A percentile compares a stretch with the other conserved stretches of the same genome.
Conservation (phyloP, 495 filamentous ascomycete genomes). For the Parmelia sp. region DNA sequence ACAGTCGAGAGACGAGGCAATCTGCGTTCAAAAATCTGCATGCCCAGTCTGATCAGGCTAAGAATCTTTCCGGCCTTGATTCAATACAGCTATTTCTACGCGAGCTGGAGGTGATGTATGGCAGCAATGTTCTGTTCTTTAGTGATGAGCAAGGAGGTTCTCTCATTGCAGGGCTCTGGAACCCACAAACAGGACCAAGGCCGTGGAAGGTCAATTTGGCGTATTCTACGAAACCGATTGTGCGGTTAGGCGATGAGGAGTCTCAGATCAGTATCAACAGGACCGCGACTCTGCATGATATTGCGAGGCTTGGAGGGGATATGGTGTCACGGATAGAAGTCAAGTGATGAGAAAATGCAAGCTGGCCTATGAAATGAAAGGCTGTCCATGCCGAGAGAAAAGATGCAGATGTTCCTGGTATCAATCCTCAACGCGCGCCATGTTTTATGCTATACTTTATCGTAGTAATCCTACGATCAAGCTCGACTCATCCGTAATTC, state of each 20-base stretch:
- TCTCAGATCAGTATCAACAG: slow-evolving; percentile 59
- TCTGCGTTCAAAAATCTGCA: slow-evolving; percentile 65
- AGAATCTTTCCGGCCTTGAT: slow-evolving; percentile 41
- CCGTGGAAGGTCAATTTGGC: slow-evolving; percentile 62
- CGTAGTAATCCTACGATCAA: neutral
- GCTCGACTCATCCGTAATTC: slow-evolving; percentile 25
- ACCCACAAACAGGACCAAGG: slow-evolving; percentile 51
- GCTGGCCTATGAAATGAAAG: neutral
- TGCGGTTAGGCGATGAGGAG: slow-evolving; percentile 22
- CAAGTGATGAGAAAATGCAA: slow-evolving; percentile 10
- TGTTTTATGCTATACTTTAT: neutral
- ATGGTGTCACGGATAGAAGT: slow-evolving; percentile 41
- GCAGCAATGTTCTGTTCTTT: slow-evolving; percentile 66
- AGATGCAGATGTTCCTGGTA: neutral
- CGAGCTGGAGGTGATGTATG: slow-evolving; percentile 56
- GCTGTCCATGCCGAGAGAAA: neutral
- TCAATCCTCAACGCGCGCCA: neutral
- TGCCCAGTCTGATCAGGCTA: slow-evolving; percentile 27
- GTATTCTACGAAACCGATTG: slow-evolving; percentile 57
- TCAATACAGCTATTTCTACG: slow-evolving; percentile 48
- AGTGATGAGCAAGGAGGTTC: slow-evolving; percentile 49
- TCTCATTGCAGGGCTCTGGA: slow-evolving; percentile 76
- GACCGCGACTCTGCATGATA: slow-evolving; percentile 70
- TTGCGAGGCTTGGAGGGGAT: slow-evolving; percentile 46
- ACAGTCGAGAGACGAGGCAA: slow-evolving; percentile 27